Evolutionary conservation across 805 yeast species (phyloP), one percentile per base, ranked within the genome.

Genomic region (Hanseniaspora osmophila): DNA sequence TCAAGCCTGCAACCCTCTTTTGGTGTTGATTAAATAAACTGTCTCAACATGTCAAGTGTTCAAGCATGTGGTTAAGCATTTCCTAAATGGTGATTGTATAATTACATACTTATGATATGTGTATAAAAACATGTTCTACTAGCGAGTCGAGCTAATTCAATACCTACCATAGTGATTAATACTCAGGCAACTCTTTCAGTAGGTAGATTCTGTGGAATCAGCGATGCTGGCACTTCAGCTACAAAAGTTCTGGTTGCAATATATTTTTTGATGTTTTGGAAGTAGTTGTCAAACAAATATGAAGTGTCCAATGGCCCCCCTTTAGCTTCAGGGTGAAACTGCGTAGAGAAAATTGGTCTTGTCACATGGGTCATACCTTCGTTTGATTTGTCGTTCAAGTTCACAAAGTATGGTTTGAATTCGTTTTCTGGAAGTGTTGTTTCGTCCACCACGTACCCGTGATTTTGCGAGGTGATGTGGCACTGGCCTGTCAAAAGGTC

Each of bases 321-420:
- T 69, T 87, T 90, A 47, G 98, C 97, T 67, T 92, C 99, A 42
- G 99, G 99, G 64, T 92, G 99, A 75, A 92, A 92, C 66, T 92
- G 98, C 2, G 96, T 86, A 35, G 96, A 85, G 68, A 90, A 92
- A 46, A 90, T 84, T 44, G 99, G 99, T 63, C 77, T 81, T 37
- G 76, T 60, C 47, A 69, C 73, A 65, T 92, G 98, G 57, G 78
- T 81, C 95, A 92, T 87, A 57, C 99, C 99, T 68, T 92, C 99
- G 65, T 92, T 92, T 45, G 95, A 84, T 62, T 86, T 80, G 64
- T 92, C 99, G 63, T 92, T 92, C 66, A 90, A 73, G 68, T 92
- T 92, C 54, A 88, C 75, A 62, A 92, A 92, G 64, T 80, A 90
- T 55, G 88, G 90, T 68, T 78, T 76, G 76, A 83, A 90, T 46